Conservation (phyloP, 176 grass and related monocot species). For the Oryza meyeriana region DNA sequence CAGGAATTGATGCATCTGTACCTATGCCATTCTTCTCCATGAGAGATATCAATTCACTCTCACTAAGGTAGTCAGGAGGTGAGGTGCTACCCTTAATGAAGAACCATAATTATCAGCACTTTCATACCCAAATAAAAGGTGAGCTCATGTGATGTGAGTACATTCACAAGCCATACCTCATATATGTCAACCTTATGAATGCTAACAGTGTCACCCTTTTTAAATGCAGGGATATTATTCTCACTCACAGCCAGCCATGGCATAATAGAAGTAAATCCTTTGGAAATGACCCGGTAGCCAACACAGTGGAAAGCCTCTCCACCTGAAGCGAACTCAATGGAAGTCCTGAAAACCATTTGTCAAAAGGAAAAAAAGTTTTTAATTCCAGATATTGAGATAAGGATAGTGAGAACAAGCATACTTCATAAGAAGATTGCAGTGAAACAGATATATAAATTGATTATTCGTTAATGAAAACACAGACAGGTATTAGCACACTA, state of each 20-base stretch:
- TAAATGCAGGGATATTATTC: slow-evolving; percentile 74
- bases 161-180: slow-evolving; percentile 55
- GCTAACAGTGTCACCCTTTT: slow-evolving; percentile 54
- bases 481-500: not conserved
- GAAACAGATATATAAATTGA: not conserved
- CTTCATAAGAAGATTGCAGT: slow-evolving; percentile 11
- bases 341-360: slow-evolving; percentile 57
- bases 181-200: slow-evolving; percentile 83
- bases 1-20: slow-evolving; percentile 96
- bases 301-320: slow-evolving; percentile 77
- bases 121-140: slow-evolving; percentile 36
- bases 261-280: slow-evolving; percentile 99
- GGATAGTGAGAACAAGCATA: not conserved
- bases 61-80: slow-evolving; percentile 93
- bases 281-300: slow-evolving; percentile 64
- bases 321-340: slow-evolving; percentile 73
- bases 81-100: slow-evolving; percentile 70
- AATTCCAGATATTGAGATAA: not conserved
- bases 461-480: not conserved
- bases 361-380: not conserved
- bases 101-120: slow-evolving; percentile 30
- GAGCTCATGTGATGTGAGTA: slow-evolving; percentile 19
- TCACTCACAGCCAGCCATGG: slow-evolving; percentile 87
- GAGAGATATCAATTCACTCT: slow-evolving; percentile 94
- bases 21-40: slow-evolving; percentile 98